A percentile compares a stretch with the other conserved stretches of the same genome.
Conservation (phyloP, 2,329 filamentous ascomycete species). For the Fusarium circinatum region DNA sequence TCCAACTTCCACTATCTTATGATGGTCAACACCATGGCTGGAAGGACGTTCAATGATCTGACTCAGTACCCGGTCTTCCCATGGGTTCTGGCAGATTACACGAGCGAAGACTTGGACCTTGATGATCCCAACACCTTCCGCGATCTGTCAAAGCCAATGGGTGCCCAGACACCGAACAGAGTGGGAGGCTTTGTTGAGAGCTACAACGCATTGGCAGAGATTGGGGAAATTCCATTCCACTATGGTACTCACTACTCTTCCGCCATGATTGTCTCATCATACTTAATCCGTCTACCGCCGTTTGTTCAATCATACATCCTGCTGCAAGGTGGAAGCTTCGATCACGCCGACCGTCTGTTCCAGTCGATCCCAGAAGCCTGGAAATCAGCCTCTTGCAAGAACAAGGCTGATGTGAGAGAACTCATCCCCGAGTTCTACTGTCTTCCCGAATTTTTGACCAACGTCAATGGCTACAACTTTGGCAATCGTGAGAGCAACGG, state of each 20-base stretch:
- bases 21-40: constrained; percentile 97
- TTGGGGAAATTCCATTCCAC: constrained; percentile 93
- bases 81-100: constrained; percentile 96
- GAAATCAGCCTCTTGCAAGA: constrained; percentile 87
- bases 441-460: constrained; percentile 92
- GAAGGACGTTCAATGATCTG: constrained; percentile 95
- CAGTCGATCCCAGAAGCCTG: constrained; percentile 92
- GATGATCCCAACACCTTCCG: constrained; percentile 86
- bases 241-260: constrained; percentile 99
- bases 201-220: constrained; percentile 89
- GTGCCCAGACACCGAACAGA: constrained; percentile 81
- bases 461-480: constrained; percentile 94
- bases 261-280: constrained; percentile 98
- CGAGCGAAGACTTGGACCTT: constrained; percentile 89
- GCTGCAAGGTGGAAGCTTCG: constrained; percentile 94
- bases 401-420: constrained; percentile 94
- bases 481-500: constrained; percentile 84
- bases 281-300: constrained; percentile 92
- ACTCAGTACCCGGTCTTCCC: constrained; percentile 99
- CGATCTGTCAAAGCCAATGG: constrained; percentile 96
- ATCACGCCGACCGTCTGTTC: constrained; percentile 95
- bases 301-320: constrained; percentile 96
- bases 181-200: constrained; percentile 84
- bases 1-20: constrained; percentile 99
- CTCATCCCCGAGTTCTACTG: constrained; percentile 98